These are phyloP conservation scores for Prunus mongolica DNA, from an alignment of 306 rosid genomes.

Conservation along the genomic window DNA sequence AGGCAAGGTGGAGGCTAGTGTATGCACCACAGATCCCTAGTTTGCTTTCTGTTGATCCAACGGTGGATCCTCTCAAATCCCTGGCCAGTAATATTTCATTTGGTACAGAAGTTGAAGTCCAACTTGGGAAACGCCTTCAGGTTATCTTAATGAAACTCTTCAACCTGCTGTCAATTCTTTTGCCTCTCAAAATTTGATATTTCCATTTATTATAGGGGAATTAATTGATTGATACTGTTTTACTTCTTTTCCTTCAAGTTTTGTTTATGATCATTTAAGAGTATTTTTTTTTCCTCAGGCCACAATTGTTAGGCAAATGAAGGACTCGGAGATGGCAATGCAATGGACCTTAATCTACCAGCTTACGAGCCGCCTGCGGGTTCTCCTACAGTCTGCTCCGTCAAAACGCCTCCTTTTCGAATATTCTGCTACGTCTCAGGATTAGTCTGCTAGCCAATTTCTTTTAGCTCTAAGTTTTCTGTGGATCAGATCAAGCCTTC, in stretches of 20 bases:
- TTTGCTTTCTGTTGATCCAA: slow-evolving; percentile 51
- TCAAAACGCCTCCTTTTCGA: slow-evolving; percentile 70
- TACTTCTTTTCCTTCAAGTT: background rate
- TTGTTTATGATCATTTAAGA: background rate
- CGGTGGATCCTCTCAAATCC: slow-evolving; percentile 68
- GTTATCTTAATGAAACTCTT: slow-evolving; percentile 32
- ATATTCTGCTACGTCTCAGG: slow-evolving; percentile 72
- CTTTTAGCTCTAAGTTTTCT: background rate
- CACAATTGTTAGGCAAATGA: slow-evolving; percentile 81
- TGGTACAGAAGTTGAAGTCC: slow-evolving; percentile 87
- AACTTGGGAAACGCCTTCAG: slow-evolving; percentile 94
- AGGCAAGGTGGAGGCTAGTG: slow-evolving; percentile 83
- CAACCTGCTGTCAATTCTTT: background rate
- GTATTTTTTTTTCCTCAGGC: slow-evolving; percentile 43
- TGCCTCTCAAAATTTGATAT: background rate
- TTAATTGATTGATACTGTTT: too few relatives aligned
- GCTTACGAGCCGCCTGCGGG: slow-evolving; percentile 72
- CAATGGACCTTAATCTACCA: slow-evolving; percentile 89
- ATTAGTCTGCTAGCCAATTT: slow-evolving; percentile 27
- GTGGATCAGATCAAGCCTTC: background rate
- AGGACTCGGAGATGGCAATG: slow-evolving; percentile 86
- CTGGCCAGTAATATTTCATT: slow-evolving; percentile 74
- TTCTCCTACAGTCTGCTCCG: slow-evolving; percentile 70
- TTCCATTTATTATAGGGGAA: background rate
- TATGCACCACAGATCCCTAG: slow-evolving; percentile 87